A percentile compares a stretch with the other conserved stretches of the same genome.
Conservation (phyloP, 139 green algal species). For the Chlamydomonas asymmetrica region DNA sequence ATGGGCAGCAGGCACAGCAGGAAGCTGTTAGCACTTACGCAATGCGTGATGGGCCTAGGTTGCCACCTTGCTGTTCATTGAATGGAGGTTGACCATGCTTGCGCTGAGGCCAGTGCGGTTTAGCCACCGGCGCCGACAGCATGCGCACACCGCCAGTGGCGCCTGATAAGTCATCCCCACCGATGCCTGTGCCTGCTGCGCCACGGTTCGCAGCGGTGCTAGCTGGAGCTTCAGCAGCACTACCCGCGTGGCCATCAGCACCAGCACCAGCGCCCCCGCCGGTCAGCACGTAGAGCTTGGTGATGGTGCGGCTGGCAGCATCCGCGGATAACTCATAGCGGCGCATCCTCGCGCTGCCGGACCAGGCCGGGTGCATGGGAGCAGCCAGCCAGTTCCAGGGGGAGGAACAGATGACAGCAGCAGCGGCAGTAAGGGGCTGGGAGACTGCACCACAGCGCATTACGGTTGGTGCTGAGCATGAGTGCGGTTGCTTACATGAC, state of each 20-base stretch:
- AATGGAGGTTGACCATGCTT: not conserved
- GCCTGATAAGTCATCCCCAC: no score
- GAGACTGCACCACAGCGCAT: no score
- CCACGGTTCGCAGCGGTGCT: no score
- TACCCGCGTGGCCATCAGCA: no score
- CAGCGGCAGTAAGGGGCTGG: not conserved
- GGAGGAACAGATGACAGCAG: not conserved
- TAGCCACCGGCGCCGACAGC: constrained; percentile 16
- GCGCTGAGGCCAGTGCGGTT: constrained; percentile 10
- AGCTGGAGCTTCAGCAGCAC: no score
- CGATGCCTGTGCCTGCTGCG: no score
- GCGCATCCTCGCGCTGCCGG: not conserved
- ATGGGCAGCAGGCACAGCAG: not conserved
- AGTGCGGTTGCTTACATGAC: no score
- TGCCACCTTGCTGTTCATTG: constrained; percentile 18
- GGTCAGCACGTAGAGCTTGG: constrained; percentile 6
- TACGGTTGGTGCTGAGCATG: no score
- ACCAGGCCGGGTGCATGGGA: no score
- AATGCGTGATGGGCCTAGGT: constrained; percentile 1
- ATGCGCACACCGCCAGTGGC: no score
- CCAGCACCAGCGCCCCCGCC: no score
- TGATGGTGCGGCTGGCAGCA: constrained; percentile 15
- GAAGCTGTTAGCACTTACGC: constrained; percentile 14
- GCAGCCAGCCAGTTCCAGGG: no score
- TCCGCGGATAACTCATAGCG: not conserved